Evolutionary conservation across 1,284 basidiomycete genomes (phyloP).

Genomic region (Athelia psychrophila): DNA sequence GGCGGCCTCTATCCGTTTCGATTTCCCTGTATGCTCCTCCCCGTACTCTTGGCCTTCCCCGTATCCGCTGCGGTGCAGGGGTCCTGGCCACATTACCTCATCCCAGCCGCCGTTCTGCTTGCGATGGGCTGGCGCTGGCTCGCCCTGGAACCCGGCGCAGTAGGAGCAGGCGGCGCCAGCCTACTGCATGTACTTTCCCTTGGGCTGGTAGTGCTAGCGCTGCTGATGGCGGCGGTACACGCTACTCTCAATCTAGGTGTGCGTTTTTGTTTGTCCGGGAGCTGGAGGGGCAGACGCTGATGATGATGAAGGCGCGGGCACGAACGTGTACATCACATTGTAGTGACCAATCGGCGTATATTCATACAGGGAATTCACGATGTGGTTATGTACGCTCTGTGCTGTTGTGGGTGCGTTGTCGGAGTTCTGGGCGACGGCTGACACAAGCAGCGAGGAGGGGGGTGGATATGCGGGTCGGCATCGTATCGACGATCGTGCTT

Average conservation of each 20-base stretch:
- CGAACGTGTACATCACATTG: conserved; percentile 11
- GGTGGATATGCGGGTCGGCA: background rate
- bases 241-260: background rate
- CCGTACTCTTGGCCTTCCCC: no score
- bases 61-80: no score
- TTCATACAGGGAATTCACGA: conserved; percentile 1
- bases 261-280: no score
- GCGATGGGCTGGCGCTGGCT: conserved; percentile 1
- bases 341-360: no score
- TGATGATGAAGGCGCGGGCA: background rate
- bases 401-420: no score
- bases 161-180: conserved; percentile 1
- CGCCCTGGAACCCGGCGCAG: conserved; percentile 1
- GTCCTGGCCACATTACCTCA: no score
- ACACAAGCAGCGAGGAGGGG: background rate
- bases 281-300: background rate
- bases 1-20: no score
- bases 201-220: conserved; percentile 10
- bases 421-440: background rate
- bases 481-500: background rate
- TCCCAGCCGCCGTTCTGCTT: no score
- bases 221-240: no score
- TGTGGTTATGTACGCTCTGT: background rate
- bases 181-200: conserved; percentile 13
- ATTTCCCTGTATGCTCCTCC: no score